These are phyloP conservation scores for Sporothrix euskadiensis DNA, from an alignment of 2,329 filamentous ascomycete genomes.

Conservation along the genomic window DNA sequence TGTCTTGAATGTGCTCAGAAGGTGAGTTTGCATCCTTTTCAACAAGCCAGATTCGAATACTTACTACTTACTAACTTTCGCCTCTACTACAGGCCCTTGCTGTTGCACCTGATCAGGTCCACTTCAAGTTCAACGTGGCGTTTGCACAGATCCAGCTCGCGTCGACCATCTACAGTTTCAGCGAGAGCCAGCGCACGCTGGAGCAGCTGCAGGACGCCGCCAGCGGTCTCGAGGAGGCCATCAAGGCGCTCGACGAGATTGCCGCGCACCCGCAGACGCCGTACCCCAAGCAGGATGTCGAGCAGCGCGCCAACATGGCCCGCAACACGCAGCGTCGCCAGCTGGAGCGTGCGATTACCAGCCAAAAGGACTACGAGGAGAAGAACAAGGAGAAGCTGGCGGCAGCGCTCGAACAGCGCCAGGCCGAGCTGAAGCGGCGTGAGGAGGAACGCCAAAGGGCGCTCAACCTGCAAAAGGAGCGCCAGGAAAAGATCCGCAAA, in stretches of 20 bases:
- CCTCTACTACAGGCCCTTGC: constrained; percentile 61
- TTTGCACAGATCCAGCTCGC: constrained; percentile 97
- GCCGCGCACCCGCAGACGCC: constrained; percentile 68
- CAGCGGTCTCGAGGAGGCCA: constrained; percentile 77
- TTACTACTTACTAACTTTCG: neutral
- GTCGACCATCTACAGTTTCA: constrained; percentile 71
- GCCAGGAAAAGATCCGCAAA: constrained; percentile 78
- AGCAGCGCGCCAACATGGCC: constrained; percentile 96
- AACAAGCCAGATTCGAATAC: neutral
- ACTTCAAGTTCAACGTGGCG: constrained; percentile 96
- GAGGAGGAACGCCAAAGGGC: constrained; percentile 73
- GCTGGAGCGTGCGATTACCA: constrained; percentile 78
- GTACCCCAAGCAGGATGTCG: constrained; percentile 86
- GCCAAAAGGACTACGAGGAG: constrained; percentile 87
- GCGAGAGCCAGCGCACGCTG: constrained; percentile 74
- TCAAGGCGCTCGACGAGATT: constrained; percentile 67
- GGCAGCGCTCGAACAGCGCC: constrained; percentile 74
- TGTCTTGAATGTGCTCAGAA: constrained; percentile 63
- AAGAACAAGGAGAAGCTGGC: constrained; percentile 87
- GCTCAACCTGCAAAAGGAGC: constrained; percentile 69
- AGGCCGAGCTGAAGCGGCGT: constrained; percentile 74
- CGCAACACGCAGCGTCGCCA: constrained; percentile 92
- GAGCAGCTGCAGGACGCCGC: constrained; percentile 79
- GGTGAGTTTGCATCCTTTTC: constrained; percentile 44
- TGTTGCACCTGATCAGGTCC: constrained; percentile 77